Base-by-base conservation (phyloP, 1,284 basidiomycete species). In the Austroboletus niveus region DNA sequence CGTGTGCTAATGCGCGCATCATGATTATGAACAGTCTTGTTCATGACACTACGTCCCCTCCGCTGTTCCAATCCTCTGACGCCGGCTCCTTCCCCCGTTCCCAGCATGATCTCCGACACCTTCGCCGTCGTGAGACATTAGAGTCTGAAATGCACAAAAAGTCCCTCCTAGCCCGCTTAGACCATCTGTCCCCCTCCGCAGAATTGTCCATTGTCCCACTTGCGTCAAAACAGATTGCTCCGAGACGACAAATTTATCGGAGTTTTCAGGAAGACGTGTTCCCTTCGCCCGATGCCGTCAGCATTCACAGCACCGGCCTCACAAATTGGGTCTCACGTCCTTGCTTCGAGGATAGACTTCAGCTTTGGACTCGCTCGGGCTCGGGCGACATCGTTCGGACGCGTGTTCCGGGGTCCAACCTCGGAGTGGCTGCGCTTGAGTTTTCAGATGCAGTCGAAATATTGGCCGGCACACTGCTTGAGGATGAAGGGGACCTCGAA, bases 381-480 rank as follows among this genome's bases (percentile, higher is more conserved):
- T 69, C 62, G 36, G 63, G 66, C 45, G 58, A 68, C 29, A 57
- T 82, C 45, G 57, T 66, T 34, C 58, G 68, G 47, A 70, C 68
- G 29, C 72, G 68, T 29, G 73, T 88, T 40, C 60, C 75, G 53
- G 72, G 82, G 60, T 65, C 75, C 52, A 52, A 73, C 6, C 69
- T 80, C 22, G 87, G 83, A n/a, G 84, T 91, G 40, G 83, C 85
- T 47, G 83, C 82, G 40, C 73, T 91, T 43, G 88, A 90, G 59
- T 85, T 81, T 58, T 86, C 87, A 11, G 78, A 82, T 52, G 67
- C 74, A 20, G 63, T 89, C 27, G 86, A 90, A 59, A 69, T 77
- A 22, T 72, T 89, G 67, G 81, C 79, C 29, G 79, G 75, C 15
- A 58, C 73, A 9, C 49, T 65, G 9, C 34, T 45, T 8, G 64